Base-by-base conservation (phyloP, 1,139 yeast species). In the Geotrichum bryndzae region DNA sequence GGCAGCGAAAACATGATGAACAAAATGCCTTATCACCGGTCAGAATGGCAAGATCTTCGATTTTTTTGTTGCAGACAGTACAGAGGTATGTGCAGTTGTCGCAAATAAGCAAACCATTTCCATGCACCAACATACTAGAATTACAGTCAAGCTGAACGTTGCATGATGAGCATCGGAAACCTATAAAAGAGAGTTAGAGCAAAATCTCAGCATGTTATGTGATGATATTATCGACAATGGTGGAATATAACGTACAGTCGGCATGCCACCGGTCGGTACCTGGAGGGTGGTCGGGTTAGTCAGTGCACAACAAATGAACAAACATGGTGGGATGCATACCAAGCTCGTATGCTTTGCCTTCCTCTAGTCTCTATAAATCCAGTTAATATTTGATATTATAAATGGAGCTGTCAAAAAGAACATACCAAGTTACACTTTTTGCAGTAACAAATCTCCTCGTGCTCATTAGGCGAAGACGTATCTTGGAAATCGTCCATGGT, bases 181-280 rank as follows among this genome's bases (percentile, higher is more conserved):
- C 73, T 70, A 45, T 7, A 54, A 31, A 22, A 11, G 2, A 10
- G 53, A 55, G 53, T 55, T 55, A 55, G 51, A 27, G 6, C 31
- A 27, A 27, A 27, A 6, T 27, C 6, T 4, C 3, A 4, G 6
- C 31, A 27, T 3, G 6, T 27, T 27, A 6, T 27, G 31, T 4
- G 31, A 27, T 27, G 31, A 27, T 27, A 27, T 27, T 27, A 27
- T 27, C 3, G 6, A 46, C 31, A 6, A 51, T 4, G n/a, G 23
- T 33, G 23, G 50, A 6, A 6, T 27, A 46, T 23, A 51, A 18
- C 23, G 8, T 56, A 60, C 62, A 60, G 66, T 87, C 84, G 61
- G 90, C 89, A 73, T 94, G 99, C 99, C 99, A 94, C 68, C 96
- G 84, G 72, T 90, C 94, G 59, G 89, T 96, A 31, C 97, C 96